A percentile compares a stretch with the other conserved stretches of the same genome.
Evolutionary conservation across 306 rosid species (phyloP).

Genomic region (Rosa rugosa): DNA sequence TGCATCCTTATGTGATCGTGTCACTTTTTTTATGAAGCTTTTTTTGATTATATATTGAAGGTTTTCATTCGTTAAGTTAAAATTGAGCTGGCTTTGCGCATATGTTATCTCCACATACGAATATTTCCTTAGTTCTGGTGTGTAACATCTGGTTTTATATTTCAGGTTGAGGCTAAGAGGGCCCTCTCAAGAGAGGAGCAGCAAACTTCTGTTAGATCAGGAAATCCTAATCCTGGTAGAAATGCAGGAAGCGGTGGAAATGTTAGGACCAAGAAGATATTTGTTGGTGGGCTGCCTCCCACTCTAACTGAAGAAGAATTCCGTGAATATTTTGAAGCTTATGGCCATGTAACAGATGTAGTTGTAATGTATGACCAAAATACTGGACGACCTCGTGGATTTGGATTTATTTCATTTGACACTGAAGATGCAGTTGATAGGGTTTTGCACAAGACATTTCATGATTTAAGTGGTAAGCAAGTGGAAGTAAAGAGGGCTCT

Average conservation of each 20-base stretch:
- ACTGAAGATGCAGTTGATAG: slow-evolving; percentile 93
- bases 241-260: slow-evolving; percentile 78
- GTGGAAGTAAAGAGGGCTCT: slow-evolving; percentile 99
- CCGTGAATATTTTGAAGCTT: slow-evolving; percentile 79
- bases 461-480: slow-evolving; percentile 94
- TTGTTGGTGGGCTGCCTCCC: slow-evolving; percentile 97
- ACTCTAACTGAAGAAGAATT: slow-evolving; percentile 84
- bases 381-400: slow-evolving; percentile 97
- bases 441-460: slow-evolving; percentile 93
- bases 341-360: slow-evolving; percentile 88
- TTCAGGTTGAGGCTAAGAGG: slow-evolving; percentile 96
- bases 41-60: not conserved
- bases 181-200: slow-evolving; percentile 99
- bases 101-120: not conserved
- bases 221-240: slow-evolving; percentile 61
- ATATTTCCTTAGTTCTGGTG: not conserved
- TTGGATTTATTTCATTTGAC: slow-evolving; percentile 96
- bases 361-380: slow-evolving; percentile 98
- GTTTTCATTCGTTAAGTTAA: not conserved
- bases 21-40: not conserved
- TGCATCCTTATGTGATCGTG: not conserved
- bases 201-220: slow-evolving; percentile 72
- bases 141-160: slow-evolving; percentile 23
- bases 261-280: slow-evolving; percentile 87
- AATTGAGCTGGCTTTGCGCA: not conserved